Percentiles rank a stretch among this genome's conserved stretches.
phyloP scores from a whole-genome alignment of 2,329 filamentous ascomycete species.

The Apiospora saccharicola region DNA sequence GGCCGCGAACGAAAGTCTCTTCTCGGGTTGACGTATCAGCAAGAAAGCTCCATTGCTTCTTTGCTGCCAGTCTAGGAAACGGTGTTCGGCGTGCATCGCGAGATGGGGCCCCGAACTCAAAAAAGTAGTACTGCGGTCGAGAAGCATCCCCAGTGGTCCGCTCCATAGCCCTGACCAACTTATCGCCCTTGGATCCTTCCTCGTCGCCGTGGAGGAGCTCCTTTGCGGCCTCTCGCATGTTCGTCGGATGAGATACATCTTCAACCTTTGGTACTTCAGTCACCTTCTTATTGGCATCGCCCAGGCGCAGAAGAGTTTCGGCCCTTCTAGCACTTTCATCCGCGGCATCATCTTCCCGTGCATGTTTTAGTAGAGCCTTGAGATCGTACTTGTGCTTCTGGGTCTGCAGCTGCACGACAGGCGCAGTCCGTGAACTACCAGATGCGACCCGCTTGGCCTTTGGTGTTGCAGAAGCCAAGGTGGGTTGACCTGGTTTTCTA shows the following conservation, averaged over 20 bases:
- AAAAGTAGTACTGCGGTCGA: slow-evolving; percentile 59
- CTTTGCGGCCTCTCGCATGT: slow-evolving; percentile 50
- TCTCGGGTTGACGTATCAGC: slow-evolving; percentile 58
- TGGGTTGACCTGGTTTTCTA: slow-evolving; percentile 28
- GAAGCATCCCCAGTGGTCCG: slow-evolving; percentile 51
- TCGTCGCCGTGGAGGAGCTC: slow-evolving; percentile 44
- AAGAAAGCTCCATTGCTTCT: slow-evolving; percentile 57
- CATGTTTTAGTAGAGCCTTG: slow-evolving; percentile 66
- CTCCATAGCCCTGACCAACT: slow-evolving; percentile 55
- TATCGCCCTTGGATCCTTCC: slow-evolving; percentile 41
- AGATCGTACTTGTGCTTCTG: slow-evolving; percentile 70
- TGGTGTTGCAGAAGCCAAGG: slow-evolving; percentile 47
- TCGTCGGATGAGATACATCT: slow-evolving; percentile 27
- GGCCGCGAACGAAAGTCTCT: slow-evolving; percentile 68
- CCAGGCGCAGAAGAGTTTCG: slow-evolving; percentile 44
- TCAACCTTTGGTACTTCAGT: slow-evolving; percentile 25
- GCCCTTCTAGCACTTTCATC: slow-evolving; percentile 61
- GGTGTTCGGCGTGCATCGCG: slow-evolving; percentile 36
- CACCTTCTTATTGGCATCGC: slow-evolving; percentile 31
- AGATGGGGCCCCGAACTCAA: slow-evolving; percentile 46
- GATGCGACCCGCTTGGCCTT: slow-evolving; percentile 55
- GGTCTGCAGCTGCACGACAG: slow-evolving; percentile 49
- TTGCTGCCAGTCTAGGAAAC: slow-evolving; percentile 49
- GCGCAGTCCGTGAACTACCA: slow-evolving; percentile 52
- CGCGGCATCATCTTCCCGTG: slow-evolving; percentile 64